A percentile compares a stretch with the other conserved stretches of the same genome.
These are phyloP conservation scores for Flaveria brownii DNA, from an alignment of 129 eudicot species.

Conservation along the genomic window DNA sequence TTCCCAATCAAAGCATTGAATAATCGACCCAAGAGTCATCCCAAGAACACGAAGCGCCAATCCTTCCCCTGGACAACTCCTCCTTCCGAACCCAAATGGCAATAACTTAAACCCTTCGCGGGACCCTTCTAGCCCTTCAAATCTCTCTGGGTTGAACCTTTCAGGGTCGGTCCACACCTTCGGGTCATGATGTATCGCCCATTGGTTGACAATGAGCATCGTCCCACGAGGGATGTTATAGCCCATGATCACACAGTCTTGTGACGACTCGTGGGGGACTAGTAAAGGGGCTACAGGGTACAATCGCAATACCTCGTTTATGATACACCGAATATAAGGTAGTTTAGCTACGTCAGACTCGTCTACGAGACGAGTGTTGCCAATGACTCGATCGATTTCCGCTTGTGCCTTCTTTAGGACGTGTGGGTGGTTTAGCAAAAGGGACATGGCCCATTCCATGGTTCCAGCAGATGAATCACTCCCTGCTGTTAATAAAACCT, in stretches of 20 bases:
- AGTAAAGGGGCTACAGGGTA: constrained; percentile 39
- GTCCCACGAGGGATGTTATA: constrained; percentile 43
- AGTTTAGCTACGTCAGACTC: constrained; percentile 39
- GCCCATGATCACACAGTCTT: constrained; percentile 40
- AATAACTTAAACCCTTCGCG: constrained; percentile 44
- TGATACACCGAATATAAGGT: constrained; percentile 40
- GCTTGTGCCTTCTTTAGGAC: constrained; percentile 36
- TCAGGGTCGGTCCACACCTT: constrained; percentile 36
- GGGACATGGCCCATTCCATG: constrained; percentile 42
- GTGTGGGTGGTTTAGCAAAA: constrained; percentile 40
- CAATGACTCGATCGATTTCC: constrained; percentile 30
- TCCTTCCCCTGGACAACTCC: constrained; percentile 57
- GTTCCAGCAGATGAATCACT: constrained; percentile 43
- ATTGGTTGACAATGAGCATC: constrained; percentile 39
- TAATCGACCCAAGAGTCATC: constrained; percentile 35
- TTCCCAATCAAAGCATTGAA: constrained; percentile 59
- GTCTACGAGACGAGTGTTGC: constrained; percentile 32
- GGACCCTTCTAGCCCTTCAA: constrained; percentile 35
- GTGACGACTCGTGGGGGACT: constrained; percentile 41
- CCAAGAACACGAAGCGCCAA: constrained; percentile 40
- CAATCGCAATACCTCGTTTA: constrained; percentile 37
- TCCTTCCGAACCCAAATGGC: constrained; percentile 59
- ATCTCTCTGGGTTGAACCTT: constrained; percentile 48
- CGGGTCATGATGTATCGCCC: constrained; percentile 58
- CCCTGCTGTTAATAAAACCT: constrained; percentile 43